phyloP scores from a whole-genome alignment of 805 yeast species.

The Hanseniaspora occidentalis region DNA sequence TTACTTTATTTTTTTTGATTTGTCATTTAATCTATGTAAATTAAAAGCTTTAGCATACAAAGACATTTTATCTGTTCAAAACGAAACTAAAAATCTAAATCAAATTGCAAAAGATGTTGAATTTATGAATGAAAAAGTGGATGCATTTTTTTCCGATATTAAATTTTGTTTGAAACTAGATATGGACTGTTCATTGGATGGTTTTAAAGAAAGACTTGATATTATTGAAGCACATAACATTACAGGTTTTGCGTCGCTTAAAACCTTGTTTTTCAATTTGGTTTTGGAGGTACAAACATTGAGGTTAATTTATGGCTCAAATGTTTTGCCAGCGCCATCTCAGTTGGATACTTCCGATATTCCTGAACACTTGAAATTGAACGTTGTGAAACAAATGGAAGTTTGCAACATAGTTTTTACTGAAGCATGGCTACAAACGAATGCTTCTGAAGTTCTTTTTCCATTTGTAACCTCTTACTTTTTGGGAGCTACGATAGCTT shows the following conservation, averaged over 20 bases:
- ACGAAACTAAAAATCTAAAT: constrained; percentile 1
- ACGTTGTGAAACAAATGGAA: background rate
- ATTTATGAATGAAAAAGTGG: background rate
- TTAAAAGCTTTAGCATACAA: constrained; percentile 4
- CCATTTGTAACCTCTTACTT: background rate
- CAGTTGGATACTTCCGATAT: background rate
- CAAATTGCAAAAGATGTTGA: background rate
- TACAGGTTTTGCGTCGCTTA: background rate
- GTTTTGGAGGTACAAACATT: background rate
- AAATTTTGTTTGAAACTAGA: background rate
- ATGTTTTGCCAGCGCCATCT: background rate
- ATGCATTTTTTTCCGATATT: background rate
- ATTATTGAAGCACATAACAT: background rate
- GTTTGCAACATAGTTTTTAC: background rate
- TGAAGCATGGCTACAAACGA: background rate
- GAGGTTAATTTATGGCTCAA: background rate
- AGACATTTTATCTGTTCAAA: constrained; percentile 2
- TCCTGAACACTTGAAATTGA: background rate
- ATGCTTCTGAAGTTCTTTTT: background rate
- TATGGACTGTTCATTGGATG: background rate
- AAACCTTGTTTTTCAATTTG: background rate
- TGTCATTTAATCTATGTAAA: constrained; percentile 2
- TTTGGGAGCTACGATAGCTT: background rate
- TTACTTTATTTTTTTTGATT: constrained; percentile 2
- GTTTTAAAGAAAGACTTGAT: background rate